Evolutionary conservation across 2,329 filamentous ascomycete species (phyloP).

Genomic region (Pseudocercospora vitis): DNA sequence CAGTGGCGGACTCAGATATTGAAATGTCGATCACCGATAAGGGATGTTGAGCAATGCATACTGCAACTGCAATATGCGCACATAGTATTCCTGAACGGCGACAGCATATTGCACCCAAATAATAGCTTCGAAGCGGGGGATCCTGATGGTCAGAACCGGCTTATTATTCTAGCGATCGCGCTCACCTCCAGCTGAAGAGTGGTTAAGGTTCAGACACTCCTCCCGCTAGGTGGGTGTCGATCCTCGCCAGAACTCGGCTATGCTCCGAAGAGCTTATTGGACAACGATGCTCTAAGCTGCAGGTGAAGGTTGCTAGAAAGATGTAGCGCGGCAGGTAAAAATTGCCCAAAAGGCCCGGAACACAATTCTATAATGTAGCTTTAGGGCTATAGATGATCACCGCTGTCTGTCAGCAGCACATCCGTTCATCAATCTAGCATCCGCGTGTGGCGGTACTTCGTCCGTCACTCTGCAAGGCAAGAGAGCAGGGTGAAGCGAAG

Average conservation of each 20-base stretch:
- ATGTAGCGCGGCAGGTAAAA: background rate
- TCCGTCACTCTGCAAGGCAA: background rate
- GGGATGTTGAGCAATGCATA: no score
- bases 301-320: background rate
- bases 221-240: background rate
- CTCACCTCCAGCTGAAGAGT: background rate
- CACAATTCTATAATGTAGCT: background rate
- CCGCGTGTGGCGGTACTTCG: background rate
- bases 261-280: background rate
- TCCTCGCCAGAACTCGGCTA: background rate
- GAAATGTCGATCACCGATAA: background rate
- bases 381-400: background rate
- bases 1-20: background rate
- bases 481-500: background rate
- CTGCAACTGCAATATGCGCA: background rate
- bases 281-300: background rate
- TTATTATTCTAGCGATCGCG: no score
- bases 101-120: no score
- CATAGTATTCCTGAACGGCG: no score
- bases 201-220: background rate
- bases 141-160: no score
- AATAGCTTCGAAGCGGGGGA: no score
- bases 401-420: slow-evolving; percentile 4
- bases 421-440: background rate
- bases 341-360: background rate